Evolutionary conservation across 108 stramenopile genomes (phyloP).

Genomic region (Cyclotella cryptica): DNA sequence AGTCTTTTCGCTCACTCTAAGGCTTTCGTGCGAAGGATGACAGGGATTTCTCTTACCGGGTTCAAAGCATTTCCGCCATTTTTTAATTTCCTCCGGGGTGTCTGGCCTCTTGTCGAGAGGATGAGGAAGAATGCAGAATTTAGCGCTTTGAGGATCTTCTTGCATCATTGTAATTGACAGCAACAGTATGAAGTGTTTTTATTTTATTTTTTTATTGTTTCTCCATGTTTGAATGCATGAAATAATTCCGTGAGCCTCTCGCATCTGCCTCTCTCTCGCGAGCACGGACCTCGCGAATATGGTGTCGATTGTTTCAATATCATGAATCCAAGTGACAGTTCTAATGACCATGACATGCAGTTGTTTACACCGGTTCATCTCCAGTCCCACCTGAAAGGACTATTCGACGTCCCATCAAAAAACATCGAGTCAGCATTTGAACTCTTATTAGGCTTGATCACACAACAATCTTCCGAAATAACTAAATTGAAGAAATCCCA

Average conservation of each 20-base stretch:
- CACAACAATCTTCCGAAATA: constrained; percentile 31
- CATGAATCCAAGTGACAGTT: not conserved
- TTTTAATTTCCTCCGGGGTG: not conserved
- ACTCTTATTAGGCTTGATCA: constrained; percentile 29
- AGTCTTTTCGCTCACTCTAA: not conserved
- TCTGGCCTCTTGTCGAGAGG: constrained; percentile 1
- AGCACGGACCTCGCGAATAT: not conserved
- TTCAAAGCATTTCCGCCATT: constrained; percentile 12
- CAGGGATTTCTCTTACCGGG: not conserved
- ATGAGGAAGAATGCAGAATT: constrained; percentile 3
- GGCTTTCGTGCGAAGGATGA: not conserved
- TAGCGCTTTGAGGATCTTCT: not conserved
- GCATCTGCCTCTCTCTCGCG: no score
- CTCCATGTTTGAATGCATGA: no score
- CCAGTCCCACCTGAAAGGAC: constrained; percentile 16
- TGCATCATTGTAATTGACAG: no score
- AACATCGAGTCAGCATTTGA: constrained; percentile 38
- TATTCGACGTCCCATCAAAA: constrained; percentile 30
- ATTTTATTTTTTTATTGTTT: no score
- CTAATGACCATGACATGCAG: constrained; percentile 1
- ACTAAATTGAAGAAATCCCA: constrained; percentile 20
- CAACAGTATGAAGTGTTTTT: no score
- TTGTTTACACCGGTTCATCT: constrained; percentile 1
- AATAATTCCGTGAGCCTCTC: no score
- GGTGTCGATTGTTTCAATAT: not conserved